phyloP scores from a whole-genome alignment of 2,329 filamentous ascomycete species.

The Colletotrichum kahawae region DNA sequence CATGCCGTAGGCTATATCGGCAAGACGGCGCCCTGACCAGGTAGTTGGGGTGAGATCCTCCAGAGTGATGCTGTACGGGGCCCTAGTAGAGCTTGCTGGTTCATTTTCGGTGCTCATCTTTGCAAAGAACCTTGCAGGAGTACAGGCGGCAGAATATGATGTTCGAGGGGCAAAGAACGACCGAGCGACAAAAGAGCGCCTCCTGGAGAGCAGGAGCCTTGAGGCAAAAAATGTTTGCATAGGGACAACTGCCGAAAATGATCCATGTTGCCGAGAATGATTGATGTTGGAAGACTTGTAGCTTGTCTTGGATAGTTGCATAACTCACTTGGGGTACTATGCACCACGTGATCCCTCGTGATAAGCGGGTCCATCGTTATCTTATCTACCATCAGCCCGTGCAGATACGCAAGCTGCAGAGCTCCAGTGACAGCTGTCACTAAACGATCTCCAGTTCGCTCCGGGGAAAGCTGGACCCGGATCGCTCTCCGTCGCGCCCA shows the following conservation, averaged over 20 bases:
- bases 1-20: not conserved
- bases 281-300: not conserved
- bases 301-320: not conserved
- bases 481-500: constrained; percentile 2
- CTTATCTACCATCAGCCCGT: not conserved
- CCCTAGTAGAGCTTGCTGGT: too few species aligned
- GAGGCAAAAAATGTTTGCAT: not conserved
- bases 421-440: constrained; percentile 11
- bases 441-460: not conserved
- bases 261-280: not conserved
- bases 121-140: too few species aligned
- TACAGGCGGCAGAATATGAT: too few species aligned
- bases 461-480: constrained; percentile 14
- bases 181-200: not conserved
- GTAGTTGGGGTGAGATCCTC: not conserved
- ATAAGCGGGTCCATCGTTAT: not conserved
- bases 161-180: too few species aligned
- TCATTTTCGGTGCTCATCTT: not conserved
- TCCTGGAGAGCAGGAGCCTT: not conserved
- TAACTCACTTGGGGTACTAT: not conserved
- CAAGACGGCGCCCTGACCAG: not conserved
- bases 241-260: not conserved
- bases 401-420: not conserved
- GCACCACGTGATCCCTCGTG: not conserved
- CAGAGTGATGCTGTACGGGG: not conserved